These are phyloP conservation scores for Entomortierella beljakovae DNA, from an alignment of 192 early-diverging fungal species.

Conservation along the genomic window DNA sequence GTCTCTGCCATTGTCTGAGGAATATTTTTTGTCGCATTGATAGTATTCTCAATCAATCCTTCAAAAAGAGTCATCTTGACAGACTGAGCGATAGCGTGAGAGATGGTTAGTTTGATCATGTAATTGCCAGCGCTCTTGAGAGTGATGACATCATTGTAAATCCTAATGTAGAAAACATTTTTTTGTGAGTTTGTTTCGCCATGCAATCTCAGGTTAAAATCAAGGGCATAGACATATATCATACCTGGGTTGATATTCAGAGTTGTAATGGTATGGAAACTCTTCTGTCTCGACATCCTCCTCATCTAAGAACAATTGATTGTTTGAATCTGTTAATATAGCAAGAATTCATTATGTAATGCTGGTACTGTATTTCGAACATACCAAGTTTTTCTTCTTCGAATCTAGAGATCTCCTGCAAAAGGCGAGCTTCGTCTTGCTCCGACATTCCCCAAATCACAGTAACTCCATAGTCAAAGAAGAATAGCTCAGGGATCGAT, in stretches of 20 bases:
- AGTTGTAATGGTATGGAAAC: conserved; percentile 84
- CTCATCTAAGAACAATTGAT: conserved; percentile 52
- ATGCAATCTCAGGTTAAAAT: background rate
- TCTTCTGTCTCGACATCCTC: conserved; percentile 84
- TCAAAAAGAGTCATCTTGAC: conserved; percentile 96
- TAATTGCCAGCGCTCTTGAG: conserved; percentile 81
- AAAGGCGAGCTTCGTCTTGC: conserved; percentile 80
- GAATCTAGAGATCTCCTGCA: conserved; percentile 78
- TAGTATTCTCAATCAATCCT: conserved; percentile 91
- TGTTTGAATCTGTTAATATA: background rate
- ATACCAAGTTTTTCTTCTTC: conserved; percentile 79
- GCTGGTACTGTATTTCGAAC: background rate
- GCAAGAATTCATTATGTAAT: background rate
- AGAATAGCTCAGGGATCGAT: conserved; percentile 75
- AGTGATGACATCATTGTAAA: conserved; percentile 93
- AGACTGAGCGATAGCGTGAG: conserved; percentile 95
- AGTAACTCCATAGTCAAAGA: conserved; percentile 95
- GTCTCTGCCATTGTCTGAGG: conserved; percentile 94
- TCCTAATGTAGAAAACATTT: no score
- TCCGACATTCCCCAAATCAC: conserved; percentile 97
- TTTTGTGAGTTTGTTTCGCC: no score
- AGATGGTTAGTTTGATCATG: conserved; percentile 94
- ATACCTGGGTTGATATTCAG: conserved; percentile 70
- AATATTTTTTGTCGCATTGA: conserved; percentile 87
- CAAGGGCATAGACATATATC: background rate